phyloP scores from a whole-genome alignment of 495 filamentous ascomycete genomes.

The Trichoderma erinaceum region DNA sequence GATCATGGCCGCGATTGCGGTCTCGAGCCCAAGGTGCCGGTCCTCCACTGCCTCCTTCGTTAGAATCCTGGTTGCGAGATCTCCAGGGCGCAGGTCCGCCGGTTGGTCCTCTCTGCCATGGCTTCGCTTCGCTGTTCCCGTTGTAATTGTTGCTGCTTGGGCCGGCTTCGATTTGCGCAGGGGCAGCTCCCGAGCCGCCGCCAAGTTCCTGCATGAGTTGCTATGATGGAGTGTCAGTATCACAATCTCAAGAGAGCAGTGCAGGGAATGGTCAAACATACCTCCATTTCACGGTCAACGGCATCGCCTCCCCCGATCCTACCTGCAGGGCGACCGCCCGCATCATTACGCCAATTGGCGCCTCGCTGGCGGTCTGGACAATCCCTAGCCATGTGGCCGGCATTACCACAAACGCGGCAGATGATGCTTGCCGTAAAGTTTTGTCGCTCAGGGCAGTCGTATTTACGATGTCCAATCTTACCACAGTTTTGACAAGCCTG shows the following conservation, averaged over 20 bases:
- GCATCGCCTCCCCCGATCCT: conserved; percentile 74
- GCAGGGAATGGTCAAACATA: conserved; percentile 37
- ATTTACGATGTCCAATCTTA: conserved; percentile 98
- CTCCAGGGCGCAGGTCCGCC: conserved; percentile 82
- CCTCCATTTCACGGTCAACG: conserved; percentile 91
- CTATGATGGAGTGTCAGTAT: conserved; percentile 44
- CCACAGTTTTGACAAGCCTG: conserved; percentile 99
- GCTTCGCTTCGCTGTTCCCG: conserved; percentile 56
- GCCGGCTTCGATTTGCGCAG: conserved; percentile 82
- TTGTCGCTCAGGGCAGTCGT: conserved; percentile 94
- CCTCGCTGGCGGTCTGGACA: conserved; percentile 90
- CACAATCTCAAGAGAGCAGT: neutral
- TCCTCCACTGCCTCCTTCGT: conserved; percentile 33
- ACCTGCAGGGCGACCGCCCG: conserved; percentile 46
- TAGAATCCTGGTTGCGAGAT: conserved; percentile 37
- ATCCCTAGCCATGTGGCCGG: conserved; percentile 40
- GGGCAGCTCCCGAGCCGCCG: conserved; percentile 62
- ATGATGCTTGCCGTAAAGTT: conserved; percentile 99
- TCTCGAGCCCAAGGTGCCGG: conserved; percentile 54
- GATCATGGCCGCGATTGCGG: conserved; percentile 35
- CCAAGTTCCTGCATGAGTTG: conserved; percentile 97
- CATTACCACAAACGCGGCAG: conserved; percentile 85
- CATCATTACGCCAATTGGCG: conserved; percentile 81
- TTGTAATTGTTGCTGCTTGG: conserved; percentile 51
- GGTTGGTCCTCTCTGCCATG: conserved; percentile 87